phyloP scores from a whole-genome alignment of 2,329 filamentous ascomycete species.

The Nemania sp. region DNA sequence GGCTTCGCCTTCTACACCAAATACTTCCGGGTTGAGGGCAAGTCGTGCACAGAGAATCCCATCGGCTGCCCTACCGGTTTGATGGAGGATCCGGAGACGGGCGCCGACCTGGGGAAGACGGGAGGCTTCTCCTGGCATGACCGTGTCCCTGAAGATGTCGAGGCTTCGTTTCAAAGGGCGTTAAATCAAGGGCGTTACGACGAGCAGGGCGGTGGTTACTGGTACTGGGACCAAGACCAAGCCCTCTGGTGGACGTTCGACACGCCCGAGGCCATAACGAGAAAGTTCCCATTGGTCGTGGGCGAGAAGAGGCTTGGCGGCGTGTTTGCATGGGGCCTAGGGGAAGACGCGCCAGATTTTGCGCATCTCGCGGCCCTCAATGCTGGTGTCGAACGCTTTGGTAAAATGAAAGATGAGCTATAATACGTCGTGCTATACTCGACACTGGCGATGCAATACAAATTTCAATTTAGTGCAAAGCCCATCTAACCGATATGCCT shows the following conservation, averaged over 20 bases:
- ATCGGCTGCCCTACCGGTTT: constrained; percentile 69
- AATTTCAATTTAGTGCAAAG: not conserved
- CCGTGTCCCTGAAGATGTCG: constrained; percentile 44
- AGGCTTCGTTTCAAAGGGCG: constrained; percentile 46
- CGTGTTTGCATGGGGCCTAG: constrained; percentile 53
- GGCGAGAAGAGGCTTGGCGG: constrained; percentile 47
- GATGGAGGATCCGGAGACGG: constrained; percentile 70
- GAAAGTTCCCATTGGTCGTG: constrained; percentile 50
- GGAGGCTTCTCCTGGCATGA: constrained; percentile 51
- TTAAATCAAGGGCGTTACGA: constrained; percentile 46
- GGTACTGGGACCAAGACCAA: constrained; percentile 48
- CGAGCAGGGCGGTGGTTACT: constrained; percentile 48
- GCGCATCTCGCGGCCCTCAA: constrained; percentile 46
- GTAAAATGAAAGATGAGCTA: constrained; percentile 46
- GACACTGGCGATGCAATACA: not conserved
- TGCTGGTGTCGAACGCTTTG: constrained; percentile 38
- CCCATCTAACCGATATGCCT: not conserved
- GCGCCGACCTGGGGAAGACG: constrained; percentile 66
- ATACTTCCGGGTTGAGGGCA: constrained; percentile 69
- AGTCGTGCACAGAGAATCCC: constrained; percentile 58
- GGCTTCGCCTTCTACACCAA: constrained; percentile 78
- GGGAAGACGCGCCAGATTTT: constrained; percentile 51
- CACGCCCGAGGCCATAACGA: constrained; percentile 45
- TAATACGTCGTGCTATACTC: constrained; percentile 23
- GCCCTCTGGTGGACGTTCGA: constrained; percentile 53